These are phyloP conservation scores for Fusarium temperatum DNA, from an alignment of 2,329 filamentous ascomycete genomes.

Conservation along the genomic window DNA sequence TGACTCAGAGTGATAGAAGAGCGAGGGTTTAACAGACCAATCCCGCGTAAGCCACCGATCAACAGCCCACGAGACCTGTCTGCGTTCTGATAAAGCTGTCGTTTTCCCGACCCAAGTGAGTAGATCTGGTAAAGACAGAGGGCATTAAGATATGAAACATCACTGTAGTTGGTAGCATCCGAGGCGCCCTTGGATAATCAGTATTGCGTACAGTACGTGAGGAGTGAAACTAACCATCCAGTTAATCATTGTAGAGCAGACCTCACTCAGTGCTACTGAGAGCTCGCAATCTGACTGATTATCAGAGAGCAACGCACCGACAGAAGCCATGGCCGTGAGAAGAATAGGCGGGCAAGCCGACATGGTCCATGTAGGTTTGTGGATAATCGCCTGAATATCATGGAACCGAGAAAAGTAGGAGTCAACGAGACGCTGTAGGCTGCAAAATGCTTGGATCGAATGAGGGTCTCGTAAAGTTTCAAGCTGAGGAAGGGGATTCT, in stretches of 20 bases:
- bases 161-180: neutral
- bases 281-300: neutral
- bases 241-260: neutral
- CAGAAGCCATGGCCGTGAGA: neutral
- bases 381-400: neutral
- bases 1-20: neutral
- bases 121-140: neutral
- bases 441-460: neutral
- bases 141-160: neutral
- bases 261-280: neutral
- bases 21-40: neutral
- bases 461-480: neutral
- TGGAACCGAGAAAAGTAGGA: neutral
- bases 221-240: neutral
- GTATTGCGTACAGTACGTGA: neutral
- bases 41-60: neutral
- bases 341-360: neutral
- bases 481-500: neutral
- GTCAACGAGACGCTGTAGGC: neutral
- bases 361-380: neutral
- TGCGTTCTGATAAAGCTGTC: neutral
- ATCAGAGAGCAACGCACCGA: neutral
- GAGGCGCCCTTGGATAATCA: neutral
- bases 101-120: neutral
- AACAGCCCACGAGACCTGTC: neutral